These are phyloP conservation scores for Triglochin maritima DNA, from an alignment of 106 monocot species.

Conservation along the genomic window DNA sequence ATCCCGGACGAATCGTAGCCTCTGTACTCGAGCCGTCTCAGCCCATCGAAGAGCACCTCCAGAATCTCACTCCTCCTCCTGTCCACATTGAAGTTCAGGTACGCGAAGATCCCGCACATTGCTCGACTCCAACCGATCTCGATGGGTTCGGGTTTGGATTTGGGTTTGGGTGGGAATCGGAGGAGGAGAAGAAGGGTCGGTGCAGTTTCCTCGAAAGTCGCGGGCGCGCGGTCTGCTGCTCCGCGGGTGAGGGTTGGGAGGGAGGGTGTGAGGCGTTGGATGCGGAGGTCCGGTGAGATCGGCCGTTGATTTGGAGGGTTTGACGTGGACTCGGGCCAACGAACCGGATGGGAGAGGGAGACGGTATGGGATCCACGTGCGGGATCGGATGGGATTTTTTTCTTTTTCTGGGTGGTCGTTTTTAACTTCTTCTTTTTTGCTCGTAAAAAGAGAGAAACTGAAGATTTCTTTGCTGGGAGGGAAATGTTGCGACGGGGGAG, in stretches of 20 bases:
- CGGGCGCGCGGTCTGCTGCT: background rate
- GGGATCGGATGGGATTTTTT: too few relatives aligned
- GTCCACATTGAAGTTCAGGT: conserved; percentile 83
- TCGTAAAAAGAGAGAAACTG: too few relatives aligned
- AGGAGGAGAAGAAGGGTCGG: background rate
- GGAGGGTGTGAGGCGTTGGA: background rate
- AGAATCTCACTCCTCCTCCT: conserved; percentile 82
- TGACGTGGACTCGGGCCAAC: too few relatives aligned
- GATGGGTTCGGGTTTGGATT: background rate
- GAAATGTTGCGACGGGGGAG: too few relatives aligned
- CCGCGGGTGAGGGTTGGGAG: background rate
- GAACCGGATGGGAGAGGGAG: too few relatives aligned
- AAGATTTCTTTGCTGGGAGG: too few relatives aligned
- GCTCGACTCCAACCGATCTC: background rate
- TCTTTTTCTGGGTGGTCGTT: too few relatives aligned
- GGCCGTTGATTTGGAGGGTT: background rate
- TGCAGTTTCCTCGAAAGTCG: background rate
- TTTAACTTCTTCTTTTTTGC: too few relatives aligned
- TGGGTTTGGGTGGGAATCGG: background rate
- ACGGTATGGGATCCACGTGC: too few relatives aligned
- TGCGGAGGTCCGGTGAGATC: background rate
- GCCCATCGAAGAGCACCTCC: conserved; percentile 89
- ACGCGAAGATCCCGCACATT: conserved; percentile 98
- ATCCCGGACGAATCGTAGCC: conserved; percentile 97
- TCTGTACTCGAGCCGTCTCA: conserved; percentile 86